These are phyloP conservation scores for Mrakia blollopis DNA, from an alignment of 768 basidiomycete genomes.

Conservation along the genomic window DNA sequence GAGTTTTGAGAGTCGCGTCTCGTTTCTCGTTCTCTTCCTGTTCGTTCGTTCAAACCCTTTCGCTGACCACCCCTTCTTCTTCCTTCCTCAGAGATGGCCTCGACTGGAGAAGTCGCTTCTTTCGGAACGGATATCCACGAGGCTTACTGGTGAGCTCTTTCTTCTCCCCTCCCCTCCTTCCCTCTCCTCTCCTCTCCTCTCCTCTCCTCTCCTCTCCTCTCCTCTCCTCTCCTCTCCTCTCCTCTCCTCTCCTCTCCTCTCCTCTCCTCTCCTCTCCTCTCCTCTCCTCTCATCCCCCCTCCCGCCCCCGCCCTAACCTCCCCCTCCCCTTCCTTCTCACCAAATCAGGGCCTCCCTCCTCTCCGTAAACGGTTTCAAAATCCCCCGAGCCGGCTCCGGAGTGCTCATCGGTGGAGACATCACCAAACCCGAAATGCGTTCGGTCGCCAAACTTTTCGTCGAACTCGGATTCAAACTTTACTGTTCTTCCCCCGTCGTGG, in stretches of 20 bases:
- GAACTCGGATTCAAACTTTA: conserved; percentile 93
- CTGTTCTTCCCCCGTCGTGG: conserved; percentile 60
- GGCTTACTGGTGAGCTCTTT: neutral
- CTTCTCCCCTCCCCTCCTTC: no score
- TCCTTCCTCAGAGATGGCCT: conserved; percentile 75
- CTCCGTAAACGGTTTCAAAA: conserved; percentile 91
- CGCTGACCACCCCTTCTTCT: neutral
- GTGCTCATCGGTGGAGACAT: conserved; percentile 90
- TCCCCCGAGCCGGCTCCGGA: conserved; percentile 76
- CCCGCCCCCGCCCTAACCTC: neutral
- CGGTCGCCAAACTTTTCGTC: conserved; percentile 70
- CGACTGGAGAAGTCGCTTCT: conserved; percentile 93
- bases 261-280: no score
- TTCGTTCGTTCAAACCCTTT: neutral
- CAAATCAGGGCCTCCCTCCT: conserved; percentile 94
- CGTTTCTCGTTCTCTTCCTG: no score
- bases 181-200: no score
- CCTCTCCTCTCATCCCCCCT: no score
- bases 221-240: neutral
- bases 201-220: neutral
- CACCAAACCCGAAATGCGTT: conserved; percentile 75
- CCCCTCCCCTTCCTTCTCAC: neutral
- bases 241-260: neutral
- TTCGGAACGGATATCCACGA: conserved; percentile 76
- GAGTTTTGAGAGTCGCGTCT: conserved; percentile 47